A percentile compares a stretch with the other conserved stretches of the same genome.
phyloP scores from a whole-genome alignment of 352 stramenopile species.

The Globisporangium recalcitrans region DNA sequence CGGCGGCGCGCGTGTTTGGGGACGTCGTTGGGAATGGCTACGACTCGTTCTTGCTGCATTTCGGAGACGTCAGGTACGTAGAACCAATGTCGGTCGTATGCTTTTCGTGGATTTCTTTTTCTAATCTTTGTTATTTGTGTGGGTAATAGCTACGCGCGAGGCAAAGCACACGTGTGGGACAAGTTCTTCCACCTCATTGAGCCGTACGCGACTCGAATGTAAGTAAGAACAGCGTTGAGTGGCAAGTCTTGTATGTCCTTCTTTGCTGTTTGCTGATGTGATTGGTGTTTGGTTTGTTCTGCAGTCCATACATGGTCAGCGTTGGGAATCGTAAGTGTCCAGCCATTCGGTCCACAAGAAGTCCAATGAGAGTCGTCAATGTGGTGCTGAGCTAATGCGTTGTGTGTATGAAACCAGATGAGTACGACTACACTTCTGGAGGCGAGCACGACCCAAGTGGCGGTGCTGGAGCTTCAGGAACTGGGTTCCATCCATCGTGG shows the following conservation, averaged over 20 bases:
- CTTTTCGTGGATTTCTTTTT: neutral
- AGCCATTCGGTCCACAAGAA: no score
- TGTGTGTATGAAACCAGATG: conserved; percentile 18
- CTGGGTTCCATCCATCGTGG: conserved; percentile 57
- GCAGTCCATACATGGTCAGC: conserved; percentile 73
- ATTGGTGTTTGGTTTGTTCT: neutral
- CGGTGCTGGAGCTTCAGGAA: conserved; percentile 29
- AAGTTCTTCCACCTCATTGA: conserved; percentile 74
- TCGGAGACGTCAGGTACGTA: conserved; percentile 68
- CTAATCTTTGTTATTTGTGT: neutral
- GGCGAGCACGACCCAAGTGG: conserved; percentile 54
- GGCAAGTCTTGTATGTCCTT: no score
- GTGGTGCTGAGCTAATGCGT: no score
- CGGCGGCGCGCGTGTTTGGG: conserved; percentile 43
- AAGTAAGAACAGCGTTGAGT: no score
- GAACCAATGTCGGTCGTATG: neutral
- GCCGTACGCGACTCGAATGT: conserved; percentile 57
- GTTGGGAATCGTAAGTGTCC: conserved; percentile 59
- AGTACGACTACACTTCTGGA: conserved; percentile 62
- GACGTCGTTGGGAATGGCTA: conserved; percentile 53
- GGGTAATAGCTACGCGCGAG: conserved; percentile 53
- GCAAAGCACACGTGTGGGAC: conserved; percentile 56
- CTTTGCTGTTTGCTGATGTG: neutral
- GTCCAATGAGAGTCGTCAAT: no score
- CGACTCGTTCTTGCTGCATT: conserved; percentile 70